These are phyloP conservation scores for Talaromyces piceae DNA, from an alignment of 2,329 filamentous ascomycete genomes.

Conservation along the genomic window DNA sequence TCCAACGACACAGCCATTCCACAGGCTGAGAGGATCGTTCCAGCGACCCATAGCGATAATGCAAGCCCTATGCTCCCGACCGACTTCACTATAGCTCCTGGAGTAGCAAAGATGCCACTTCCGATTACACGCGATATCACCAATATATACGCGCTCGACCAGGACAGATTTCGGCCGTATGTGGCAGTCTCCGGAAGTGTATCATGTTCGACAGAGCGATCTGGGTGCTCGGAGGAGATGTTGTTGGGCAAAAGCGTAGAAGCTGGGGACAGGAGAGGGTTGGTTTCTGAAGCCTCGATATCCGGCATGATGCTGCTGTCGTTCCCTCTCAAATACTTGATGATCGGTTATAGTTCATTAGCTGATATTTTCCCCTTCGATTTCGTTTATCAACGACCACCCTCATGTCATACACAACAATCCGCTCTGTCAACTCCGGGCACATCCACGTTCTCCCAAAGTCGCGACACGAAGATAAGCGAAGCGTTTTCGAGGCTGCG, in stretches of 20 bases:
- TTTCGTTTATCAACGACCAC: neutral
- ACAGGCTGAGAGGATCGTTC: slow-evolving; percentile 54
- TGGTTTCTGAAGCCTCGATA: slow-evolving; percentile 2
- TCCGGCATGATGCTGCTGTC: slow-evolving; percentile 1
- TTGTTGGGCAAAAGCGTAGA: neutral
- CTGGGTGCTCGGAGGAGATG: slow-evolving; percentile 23
- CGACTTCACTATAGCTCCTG: slow-evolving; percentile 57
- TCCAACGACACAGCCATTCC: slow-evolving; percentile 58
- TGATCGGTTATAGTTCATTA: neutral
- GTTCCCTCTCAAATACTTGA: neutral
- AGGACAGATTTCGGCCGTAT: slow-evolving; percentile 53
- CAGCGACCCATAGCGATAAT: slow-evolving; percentile 56
- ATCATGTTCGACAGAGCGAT: slow-evolving; percentile 45
- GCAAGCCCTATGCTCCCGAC: slow-evolving; percentile 61
- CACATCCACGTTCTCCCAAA: neutral
- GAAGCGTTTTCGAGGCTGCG: neutral
- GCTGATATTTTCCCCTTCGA: neutral
- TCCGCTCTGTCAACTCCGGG: neutral
- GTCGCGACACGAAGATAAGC: neutral
- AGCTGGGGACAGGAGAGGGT: slow-evolving; percentile 4
- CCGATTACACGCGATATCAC: slow-evolving; percentile 63
- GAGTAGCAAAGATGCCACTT: slow-evolving; percentile 65
- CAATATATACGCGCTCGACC: slow-evolving; percentile 59
- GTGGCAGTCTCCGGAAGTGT: slow-evolving; percentile 53
- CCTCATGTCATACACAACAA: neutral